Percentiles rank a stretch among this genome's conserved stretches.
Conservation (phyloP, 495 filamentous ascomycete species). For the Paragyromitra xinjiangensis region DNA sequence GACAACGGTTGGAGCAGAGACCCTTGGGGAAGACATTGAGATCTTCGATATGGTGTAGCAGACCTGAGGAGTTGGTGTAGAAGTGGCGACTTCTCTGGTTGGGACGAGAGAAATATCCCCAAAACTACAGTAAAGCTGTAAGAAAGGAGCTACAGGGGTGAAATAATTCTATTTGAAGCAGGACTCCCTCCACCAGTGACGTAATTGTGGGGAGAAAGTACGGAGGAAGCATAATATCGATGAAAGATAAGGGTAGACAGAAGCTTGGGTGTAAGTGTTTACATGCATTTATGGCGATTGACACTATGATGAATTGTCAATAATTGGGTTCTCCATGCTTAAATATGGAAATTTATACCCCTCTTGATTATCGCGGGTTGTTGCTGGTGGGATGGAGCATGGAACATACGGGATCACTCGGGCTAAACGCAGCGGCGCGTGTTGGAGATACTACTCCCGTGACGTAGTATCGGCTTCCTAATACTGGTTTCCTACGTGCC, state of each 20-base stretch:
- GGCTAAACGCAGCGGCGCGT: background rate
- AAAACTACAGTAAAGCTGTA: background rate
- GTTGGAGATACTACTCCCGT: too few relatives aligned
- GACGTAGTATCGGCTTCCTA: too few relatives aligned
- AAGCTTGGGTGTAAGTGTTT: too few relatives aligned
- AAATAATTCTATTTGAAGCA: background rate
- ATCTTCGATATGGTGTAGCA: background rate
- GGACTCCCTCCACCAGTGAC: background rate
- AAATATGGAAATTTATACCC: too few relatives aligned
- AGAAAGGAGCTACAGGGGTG: background rate
- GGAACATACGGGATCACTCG: constrained; percentile 38
- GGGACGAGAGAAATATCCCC: background rate
- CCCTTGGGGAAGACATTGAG: background rate
- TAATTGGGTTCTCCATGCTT: too few relatives aligned
- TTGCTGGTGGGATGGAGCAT: background rate
- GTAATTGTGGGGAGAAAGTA: too few relatives aligned
- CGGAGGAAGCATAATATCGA: too few relatives aligned
- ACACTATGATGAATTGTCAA: too few relatives aligned
- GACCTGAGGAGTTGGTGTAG: background rate
- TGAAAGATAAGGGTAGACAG: too few relatives aligned
- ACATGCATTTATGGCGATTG: too few relatives aligned
- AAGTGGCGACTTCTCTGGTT: background rate
- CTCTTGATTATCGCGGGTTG: background rate
- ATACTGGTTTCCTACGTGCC: too few relatives aligned
- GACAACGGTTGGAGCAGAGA: background rate